These are phyloP conservation scores for Phytophthora melonis DNA, from an alignment of 352 stramenopile genomes.

Conservation along the genomic window DNA sequence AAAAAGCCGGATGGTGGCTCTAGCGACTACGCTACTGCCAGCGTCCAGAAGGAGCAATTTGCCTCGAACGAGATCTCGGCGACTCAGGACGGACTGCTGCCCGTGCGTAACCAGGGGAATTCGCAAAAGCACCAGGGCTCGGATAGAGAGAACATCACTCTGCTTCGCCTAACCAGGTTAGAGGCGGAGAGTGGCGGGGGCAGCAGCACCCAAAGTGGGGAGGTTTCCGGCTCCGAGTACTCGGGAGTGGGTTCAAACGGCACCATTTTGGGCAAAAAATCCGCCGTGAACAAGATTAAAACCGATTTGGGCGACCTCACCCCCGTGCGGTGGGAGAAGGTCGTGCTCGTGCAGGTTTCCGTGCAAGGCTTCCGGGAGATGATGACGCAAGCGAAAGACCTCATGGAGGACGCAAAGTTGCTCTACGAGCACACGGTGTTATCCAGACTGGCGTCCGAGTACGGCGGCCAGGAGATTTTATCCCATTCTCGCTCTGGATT, in stretches of 20 bases:
- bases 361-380: constrained; percentile 87
- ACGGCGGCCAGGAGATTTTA: constrained; percentile 83
- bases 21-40: constrained; percentile 24
- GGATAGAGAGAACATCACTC: constrained; percentile 25
- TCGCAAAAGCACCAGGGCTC: constrained; percentile 17
- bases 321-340: constrained; percentile 82
- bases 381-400: constrained; percentile 75
- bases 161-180: constrained; percentile 31
- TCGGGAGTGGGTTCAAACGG: constrained; percentile 30
- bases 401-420: constrained; percentile 89
- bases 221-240: constrained; percentile 48
- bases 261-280: constrained; percentile 55
- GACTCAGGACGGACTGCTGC: constrained; percentile 12
- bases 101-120: constrained; percentile 14
- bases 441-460: constrained; percentile 83
- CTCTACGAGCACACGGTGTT: constrained; percentile 90
- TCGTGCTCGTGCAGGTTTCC: constrained; percentile 87
- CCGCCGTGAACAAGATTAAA: constrained; percentile 74
- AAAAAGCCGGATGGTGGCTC: constrained; percentile 32
- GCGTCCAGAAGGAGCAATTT: constrained; percentile 33
- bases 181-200: constrained; percentile 33
- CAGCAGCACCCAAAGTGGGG: constrained; percentile 36
- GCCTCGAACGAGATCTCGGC: constrained; percentile 26
- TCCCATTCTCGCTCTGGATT: constrained; percentile 79
- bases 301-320: constrained; percentile 80